A percentile compares a stretch with the other conserved stretches of the same genome.
Evolutionary conservation across 163 green algal species (phyloP).

Genomic region (Coccomyxa subellipsoidea): DNA sequence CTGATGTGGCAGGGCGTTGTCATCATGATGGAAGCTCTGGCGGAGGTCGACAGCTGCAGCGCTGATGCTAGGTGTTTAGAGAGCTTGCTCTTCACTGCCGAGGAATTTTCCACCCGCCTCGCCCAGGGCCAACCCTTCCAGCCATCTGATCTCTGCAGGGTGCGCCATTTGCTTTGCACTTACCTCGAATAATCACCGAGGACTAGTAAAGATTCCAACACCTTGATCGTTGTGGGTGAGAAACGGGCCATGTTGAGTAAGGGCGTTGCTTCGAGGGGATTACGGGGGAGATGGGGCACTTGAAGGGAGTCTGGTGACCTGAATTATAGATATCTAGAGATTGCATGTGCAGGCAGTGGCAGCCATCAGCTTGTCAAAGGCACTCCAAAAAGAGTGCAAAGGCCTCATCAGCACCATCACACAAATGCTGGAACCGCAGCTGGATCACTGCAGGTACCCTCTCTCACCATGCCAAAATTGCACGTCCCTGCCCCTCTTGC

Average conservation of each 20-base stretch:
- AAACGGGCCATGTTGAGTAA: too few species aligned
- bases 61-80: neutral
- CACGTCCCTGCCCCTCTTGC: too few species aligned
- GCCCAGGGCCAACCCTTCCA: neutral
- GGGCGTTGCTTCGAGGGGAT: too few species aligned
- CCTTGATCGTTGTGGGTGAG: too few species aligned
- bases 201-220: too few species aligned
- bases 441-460: neutral
- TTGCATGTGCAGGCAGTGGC: neutral
- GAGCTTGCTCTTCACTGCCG: neutral
- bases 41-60: neutral
- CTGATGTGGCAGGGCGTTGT: neutral
- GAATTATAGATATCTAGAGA: neutral
- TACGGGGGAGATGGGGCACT: too few species aligned
- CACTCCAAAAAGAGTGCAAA: slow-evolving; percentile 1
- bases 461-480: too few species aligned
- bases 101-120: neutral
- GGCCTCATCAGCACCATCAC: neutral
- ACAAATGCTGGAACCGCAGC: neutral
- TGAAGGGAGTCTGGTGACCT: neutral
- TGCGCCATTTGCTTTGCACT: neutral
- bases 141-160: neutral
- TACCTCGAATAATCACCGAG: too few species aligned
- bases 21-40: neutral
- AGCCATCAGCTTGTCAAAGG: neutral